phyloP scores from a whole-genome alignment of 2,329 filamentous ascomycete genomes.

The Aspergillus aculeatinus region DNA sequence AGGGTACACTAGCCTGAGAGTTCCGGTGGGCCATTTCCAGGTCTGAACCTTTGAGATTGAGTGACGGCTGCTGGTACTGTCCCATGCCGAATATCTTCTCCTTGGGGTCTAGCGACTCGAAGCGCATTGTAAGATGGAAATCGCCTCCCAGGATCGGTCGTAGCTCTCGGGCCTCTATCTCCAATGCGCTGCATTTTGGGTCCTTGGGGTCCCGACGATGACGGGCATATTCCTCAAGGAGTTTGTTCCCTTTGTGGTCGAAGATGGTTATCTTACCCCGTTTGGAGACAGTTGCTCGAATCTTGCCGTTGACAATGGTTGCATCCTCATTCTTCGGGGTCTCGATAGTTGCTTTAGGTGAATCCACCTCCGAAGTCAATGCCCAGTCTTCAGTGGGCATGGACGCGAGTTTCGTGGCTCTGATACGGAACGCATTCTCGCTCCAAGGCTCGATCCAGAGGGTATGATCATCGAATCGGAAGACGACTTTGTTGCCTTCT shows the following conservation, averaged over 20 bases:
- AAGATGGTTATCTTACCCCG: conserved; percentile 53
- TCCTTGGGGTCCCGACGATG: conserved; percentile 53
- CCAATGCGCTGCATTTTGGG: conserved; percentile 59
- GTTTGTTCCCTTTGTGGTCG: conserved; percentile 41
- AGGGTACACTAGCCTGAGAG: conserved; percentile 65
- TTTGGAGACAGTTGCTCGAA: conserved; percentile 48
- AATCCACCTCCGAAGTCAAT: conserved; percentile 25
- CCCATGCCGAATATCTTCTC: conserved; percentile 70
- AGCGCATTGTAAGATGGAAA: conserved; percentile 58
- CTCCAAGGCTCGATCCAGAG: conserved; percentile 43
- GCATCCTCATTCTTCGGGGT: conserved; percentile 29
- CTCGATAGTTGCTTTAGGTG: conserved; percentile 15
- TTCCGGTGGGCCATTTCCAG: conserved; percentile 66
- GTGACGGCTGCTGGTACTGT: conserved; percentile 64
- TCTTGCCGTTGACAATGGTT: conserved; percentile 51
- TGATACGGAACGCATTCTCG: conserved; percentile 39
- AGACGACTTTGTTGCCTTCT: conserved; percentile 36
- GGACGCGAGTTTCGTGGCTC: conserved; percentile 37
- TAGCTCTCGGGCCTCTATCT: conserved; percentile 60
- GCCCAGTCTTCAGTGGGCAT: conserved; percentile 42
- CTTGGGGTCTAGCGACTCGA: conserved; percentile 55
- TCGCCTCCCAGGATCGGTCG: conserved; percentile 53
- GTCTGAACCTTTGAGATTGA: conserved; percentile 64
- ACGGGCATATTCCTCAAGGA: conserved; percentile 57
- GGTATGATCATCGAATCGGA: conserved; percentile 39